These are phyloP conservation scores for Nicotiana sylvestris DNA, from an alignment of 257 asterid genomes.

Conservation along the genomic window DNA sequence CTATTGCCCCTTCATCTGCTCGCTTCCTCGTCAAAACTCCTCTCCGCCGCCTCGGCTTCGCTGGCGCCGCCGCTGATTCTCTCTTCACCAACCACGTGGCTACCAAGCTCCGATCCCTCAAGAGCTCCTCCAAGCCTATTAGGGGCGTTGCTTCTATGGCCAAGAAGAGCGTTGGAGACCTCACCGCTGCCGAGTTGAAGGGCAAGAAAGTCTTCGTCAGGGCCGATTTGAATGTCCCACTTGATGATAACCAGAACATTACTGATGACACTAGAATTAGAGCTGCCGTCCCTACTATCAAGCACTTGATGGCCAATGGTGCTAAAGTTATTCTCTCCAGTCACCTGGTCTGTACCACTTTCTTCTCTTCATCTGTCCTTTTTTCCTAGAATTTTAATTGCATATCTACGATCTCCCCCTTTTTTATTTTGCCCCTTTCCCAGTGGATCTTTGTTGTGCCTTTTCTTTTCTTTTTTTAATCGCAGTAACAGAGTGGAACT, in stretches of 20 bases:
- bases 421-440: not conserved
- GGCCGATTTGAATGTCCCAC: slow-evolving; percentile 77
- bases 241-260: slow-evolving; percentile 57
- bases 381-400: not conserved
- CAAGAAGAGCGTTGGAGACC: slow-evolving; percentile 72
- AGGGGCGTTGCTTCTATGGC: slow-evolving; percentile 47
- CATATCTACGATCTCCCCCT: not conserved
- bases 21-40: slow-evolving; percentile 55
- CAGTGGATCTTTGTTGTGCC: not conserved
- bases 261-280: slow-evolving; percentile 79
- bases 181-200: slow-evolving; percentile 49
- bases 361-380: not conserved
- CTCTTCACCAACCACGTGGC: slow-evolving; percentile 38
- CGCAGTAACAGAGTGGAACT: not conserved
- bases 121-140: slow-evolving; percentile 31
- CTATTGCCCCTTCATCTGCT: slow-evolving; percentile 16
- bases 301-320: slow-evolving; percentile 51
- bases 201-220: slow-evolving; percentile 67
- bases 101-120: slow-evolving; percentile 43
- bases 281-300: slow-evolving; percentile 76
- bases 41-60: slow-evolving; percentile 44
- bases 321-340: slow-evolving; percentile 64
- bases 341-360: slow-evolving; percentile 41
- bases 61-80: slow-evolving; percentile 42
- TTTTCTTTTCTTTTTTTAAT: not conserved